Evolutionary conservation across 495 filamentous ascomycete species (phyloP).

Genomic region (Tricharina praecox): DNA sequence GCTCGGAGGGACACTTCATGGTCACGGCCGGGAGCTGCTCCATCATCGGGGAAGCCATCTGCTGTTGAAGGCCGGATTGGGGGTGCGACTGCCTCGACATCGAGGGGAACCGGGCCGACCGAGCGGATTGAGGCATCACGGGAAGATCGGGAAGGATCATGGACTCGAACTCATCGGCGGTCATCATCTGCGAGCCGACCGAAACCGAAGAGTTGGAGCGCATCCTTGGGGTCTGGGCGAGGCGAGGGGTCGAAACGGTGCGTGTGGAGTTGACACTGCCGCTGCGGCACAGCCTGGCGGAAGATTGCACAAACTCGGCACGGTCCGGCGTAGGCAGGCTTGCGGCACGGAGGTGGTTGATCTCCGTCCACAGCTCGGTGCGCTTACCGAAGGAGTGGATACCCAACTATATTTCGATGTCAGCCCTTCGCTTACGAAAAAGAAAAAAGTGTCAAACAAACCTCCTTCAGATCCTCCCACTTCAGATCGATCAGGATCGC

Average conservation of each 20-base stretch:
- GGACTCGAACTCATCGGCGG: constrained; percentile 13
- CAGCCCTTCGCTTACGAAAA: constrained; percentile 5
- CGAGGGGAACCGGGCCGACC: no score
- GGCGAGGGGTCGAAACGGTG: no score
- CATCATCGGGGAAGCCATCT: no score
- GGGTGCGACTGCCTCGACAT: no score
- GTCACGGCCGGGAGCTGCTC: no score
- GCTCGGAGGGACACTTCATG: no score
- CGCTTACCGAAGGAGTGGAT: constrained; percentile 89
- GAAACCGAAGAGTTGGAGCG: constrained; percentile 1
- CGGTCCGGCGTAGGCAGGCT: constrained; percentile 36
- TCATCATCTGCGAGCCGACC: constrained; percentile 10
- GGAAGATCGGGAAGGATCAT: background rate
- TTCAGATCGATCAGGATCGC: constrained; percentile 69
- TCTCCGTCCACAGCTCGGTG: constrained; percentile 69
- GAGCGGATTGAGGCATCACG: background rate
- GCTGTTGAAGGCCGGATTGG: no score
- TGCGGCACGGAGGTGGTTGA: constrained; percentile 50
- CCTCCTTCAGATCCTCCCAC: constrained; percentile 78
- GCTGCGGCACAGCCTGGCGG: constrained; percentile 13
- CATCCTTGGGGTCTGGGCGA: constrained; percentile 1
- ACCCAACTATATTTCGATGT: constrained; percentile 36
- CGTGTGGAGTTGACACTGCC: constrained; percentile 7
- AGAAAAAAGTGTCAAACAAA: constrained; percentile 4
- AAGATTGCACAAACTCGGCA: constrained; percentile 11